A percentile compares a stretch with the other conserved stretches of the same genome.
Evolutionary conservation across 179 eudicot species (phyloP).

Genomic region (Carnegiea gigantea): DNA sequence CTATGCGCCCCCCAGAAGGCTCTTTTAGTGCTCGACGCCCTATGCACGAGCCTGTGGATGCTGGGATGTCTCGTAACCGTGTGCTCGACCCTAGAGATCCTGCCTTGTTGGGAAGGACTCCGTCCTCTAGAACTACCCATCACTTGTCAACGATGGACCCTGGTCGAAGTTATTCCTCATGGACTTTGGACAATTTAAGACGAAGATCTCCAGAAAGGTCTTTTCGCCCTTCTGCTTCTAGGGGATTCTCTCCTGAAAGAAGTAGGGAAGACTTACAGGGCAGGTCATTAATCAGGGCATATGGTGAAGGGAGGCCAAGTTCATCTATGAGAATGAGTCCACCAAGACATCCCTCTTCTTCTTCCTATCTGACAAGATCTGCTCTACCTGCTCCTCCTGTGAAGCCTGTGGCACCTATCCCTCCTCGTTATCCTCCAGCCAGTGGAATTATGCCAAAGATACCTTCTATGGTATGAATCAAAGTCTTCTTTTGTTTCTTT

Average conservation of each 20-base stretch:
- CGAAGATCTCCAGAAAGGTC: slow-evolving; percentile 59
- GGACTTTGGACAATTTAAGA: slow-evolving; percentile 56
- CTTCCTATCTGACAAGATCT: slow-evolving; percentile 45
- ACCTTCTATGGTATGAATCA: slow-evolving; percentile 47
- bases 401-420: slow-evolving; percentile 45
- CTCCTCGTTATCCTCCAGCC: slow-evolving; percentile 41
- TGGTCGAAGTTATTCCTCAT: slow-evolving; percentile 51
- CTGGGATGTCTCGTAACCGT: slow-evolving; percentile 28
- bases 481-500: not conserved
- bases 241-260: slow-evolving; percentile 55
- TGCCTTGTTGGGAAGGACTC: slow-evolving; percentile 32
- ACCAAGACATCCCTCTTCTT: slow-evolving; percentile 47
- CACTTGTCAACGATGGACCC: slow-evolving; percentile 36
- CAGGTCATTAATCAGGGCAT: slow-evolving; percentile 50
- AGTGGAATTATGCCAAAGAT: slow-evolving; percentile 44
- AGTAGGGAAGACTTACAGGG: slow-evolving; percentile 45
- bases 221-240: slow-evolving; percentile 39
- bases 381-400: slow-evolving; percentile 40
- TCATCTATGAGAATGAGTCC: slow-evolving; percentile 48
- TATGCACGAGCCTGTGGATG: slow-evolving; percentile 26
- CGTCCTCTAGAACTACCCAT: slow-evolving; percentile 44
- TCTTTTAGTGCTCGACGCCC: slow-evolving; percentile 28
- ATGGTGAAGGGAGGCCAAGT: slow-evolving; percentile 55
- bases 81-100: slow-evolving; percentile 22
- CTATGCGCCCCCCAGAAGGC: slow-evolving; percentile 31